Percentiles rank a stretch among this genome's conserved stretches.
These are phyloP conservation scores for Rhodotorula diobovata DNA, from an alignment of 768 basidiomycete species.

Conservation along the genomic window DNA sequence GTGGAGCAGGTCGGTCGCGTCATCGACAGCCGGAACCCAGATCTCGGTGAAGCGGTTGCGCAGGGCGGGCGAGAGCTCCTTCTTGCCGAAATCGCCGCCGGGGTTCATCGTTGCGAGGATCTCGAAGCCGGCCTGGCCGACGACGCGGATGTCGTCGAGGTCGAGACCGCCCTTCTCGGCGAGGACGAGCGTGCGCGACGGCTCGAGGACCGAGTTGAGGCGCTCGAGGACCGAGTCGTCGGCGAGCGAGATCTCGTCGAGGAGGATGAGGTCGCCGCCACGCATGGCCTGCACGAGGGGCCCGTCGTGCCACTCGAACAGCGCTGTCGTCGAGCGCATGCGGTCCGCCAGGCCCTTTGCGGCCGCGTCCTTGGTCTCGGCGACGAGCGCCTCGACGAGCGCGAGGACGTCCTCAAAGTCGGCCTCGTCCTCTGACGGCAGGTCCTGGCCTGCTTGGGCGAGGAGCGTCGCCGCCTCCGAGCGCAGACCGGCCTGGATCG, in stretches of 20 bases:
- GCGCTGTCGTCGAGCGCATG: conserved; percentile 57
- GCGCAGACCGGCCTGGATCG: conserved; percentile 54
- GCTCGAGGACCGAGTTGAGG: conserved; percentile 94
- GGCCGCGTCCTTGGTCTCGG: conserved; percentile 1
- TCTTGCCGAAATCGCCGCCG: conserved; percentile 98
- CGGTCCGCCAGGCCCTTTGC: conserved; percentile 46
- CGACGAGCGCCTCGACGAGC: conserved; percentile 18
- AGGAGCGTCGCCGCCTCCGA: conserved; percentile 27
- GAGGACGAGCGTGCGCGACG: conserved; percentile 76
- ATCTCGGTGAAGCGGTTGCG: conserved; percentile 98
- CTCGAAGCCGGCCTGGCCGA: conserved; percentile 68
- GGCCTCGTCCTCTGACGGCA: neutral
- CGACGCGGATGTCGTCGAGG: conserved; percentile 62
- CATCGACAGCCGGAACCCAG: conserved; percentile 85
- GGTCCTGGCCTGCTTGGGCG: neutral
- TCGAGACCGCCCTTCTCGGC: conserved; percentile 84
- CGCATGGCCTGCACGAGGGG: conserved; percentile 92
- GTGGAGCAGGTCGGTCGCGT: conserved; percentile 65
- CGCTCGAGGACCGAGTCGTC: conserved; percentile 97
- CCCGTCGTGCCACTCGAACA: conserved; percentile 97
- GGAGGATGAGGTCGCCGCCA: conserved; percentile 72
- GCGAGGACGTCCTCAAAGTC: conserved; percentile 39
- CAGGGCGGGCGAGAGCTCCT: conserved; percentile 92
- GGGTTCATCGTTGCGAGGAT: conserved; percentile 98
- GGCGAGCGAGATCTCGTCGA: conserved; percentile 95